phyloP scores from a whole-genome alignment of 1,284 basidiomycete genomes.

The Heterobasidion irregulare region DNA sequence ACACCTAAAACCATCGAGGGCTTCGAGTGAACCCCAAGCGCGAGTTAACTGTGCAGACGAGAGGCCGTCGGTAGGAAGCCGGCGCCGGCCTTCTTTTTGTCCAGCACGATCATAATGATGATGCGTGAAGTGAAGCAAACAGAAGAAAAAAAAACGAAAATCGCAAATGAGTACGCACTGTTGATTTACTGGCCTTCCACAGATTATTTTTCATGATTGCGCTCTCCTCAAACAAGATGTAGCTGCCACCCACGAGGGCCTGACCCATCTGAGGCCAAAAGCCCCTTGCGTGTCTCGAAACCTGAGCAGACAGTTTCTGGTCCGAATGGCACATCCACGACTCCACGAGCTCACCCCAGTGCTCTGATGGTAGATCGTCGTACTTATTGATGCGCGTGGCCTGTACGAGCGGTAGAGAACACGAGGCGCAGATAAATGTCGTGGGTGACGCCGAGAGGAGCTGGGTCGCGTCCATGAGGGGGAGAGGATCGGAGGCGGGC shows the following conservation, averaged over 20 bases:
- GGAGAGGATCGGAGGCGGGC: conserved; percentile 22
- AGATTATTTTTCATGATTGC: conserved; percentile 50
- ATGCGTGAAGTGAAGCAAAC: not conserved
- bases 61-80: conserved; percentile 60
- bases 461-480: conserved; percentile 64
- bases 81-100: conserved; percentile 88
- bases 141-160: not conserved
- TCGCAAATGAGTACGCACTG: conserved; percentile 39
- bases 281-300: conserved; percentile 58
- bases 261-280: conserved; percentile 73
- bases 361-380: conserved; percentile 85
- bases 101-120: conserved; percentile 24
- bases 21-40: conserved; percentile 26
- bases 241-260: conserved; percentile 80
- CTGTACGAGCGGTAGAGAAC: conserved; percentile 66
- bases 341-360: conserved; percentile 96
- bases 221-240: conserved; percentile 67
- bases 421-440: conserved; percentile 64
- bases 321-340: conserved; percentile 98
- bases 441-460: conserved; percentile 44
- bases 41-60: conserved; percentile 15
- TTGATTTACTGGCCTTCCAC: conserved; percentile 31
- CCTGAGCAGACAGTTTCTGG: conserved; percentile 69
- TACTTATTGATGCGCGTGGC: conserved; percentile 42
- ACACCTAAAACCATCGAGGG: conserved; percentile 43